Base-by-base conservation (phyloP, 2,329 filamentous ascomycete genomes). In the Chaetomium strumarium region DNA sequence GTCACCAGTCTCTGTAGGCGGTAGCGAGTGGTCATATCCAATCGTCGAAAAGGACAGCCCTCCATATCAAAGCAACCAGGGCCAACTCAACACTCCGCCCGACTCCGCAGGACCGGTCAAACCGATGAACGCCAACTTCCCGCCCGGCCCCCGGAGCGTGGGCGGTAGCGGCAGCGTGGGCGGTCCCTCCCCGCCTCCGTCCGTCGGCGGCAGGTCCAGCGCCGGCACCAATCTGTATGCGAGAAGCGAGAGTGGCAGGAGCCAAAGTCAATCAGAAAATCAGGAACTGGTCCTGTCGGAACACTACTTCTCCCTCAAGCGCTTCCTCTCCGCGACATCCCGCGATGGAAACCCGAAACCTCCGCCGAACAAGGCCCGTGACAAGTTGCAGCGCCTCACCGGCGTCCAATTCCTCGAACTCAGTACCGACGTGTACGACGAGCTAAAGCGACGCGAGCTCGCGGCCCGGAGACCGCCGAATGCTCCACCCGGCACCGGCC, bases 401-500 rank as follows among this genome's bases (percentile, higher is more conserved):
- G 77, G 86, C 1, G 89, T 95, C 29, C 93, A 99, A 69, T 97
- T 99, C 69, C 90, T 95, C 70, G 93, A 99, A 72, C 79, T 99
- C 57, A 96, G 91, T 71, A 97, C 92, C 53, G 93, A 99, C 72
- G 92, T 99, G 38, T 97, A 88, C 71, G 93, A 99, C 70, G 93
- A 99, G 72, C 77, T 97, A 59, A 78, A 95, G 61, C 85, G 93
- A 55, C 83, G 93, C 58, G 91, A 97, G 69, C 81, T 87, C 59
- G 77, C 77, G 47, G 78, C 78, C 49, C 72, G 81, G 56, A 73
- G 73, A 50, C 74, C 76, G 14, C 73, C 78, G 19, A 79, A 76
- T 60, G 74, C 75, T 20, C 70, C 72, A 17, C 75, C 75, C 44
- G 75, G 72, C 57, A 68, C 66, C 43, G 72, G 71, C 3, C 77